Conservation (phyloP, 1,284 basidiomycete species). For the Microbotryum violaceum region DNA sequence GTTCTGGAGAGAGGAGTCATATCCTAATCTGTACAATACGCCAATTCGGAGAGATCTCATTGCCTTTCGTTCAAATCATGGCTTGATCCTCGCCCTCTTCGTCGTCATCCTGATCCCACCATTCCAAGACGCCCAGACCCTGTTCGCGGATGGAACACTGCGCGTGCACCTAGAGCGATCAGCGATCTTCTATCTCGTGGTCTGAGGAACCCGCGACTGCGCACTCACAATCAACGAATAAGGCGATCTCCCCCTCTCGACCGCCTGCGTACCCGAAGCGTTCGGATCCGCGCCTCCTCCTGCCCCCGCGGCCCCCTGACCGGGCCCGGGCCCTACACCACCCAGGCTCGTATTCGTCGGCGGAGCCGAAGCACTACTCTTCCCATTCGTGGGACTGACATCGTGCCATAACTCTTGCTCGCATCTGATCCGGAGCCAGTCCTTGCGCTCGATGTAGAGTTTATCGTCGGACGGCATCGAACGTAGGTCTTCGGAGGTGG, state of each 20-base stretch:
- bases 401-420: constrained; percentile 85
- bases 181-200: no score
- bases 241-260: constrained; percentile 54
- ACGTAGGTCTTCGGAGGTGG: constrained; percentile 14
- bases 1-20: no score
- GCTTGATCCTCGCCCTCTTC: not conserved
- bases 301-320: not conserved
- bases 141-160: constrained; percentile 84
- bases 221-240: constrained; percentile 64
- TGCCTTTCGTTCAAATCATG: not conserved
- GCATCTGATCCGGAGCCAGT: constrained; percentile 77
- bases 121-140: constrained; percentile 61
- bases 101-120: constrained; percentile 46
- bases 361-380: constrained; percentile 49
- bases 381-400: constrained; percentile 56
- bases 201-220: not conserved
- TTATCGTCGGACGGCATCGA: constrained; percentile 49
- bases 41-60: no score
- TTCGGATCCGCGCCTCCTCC: not conserved
- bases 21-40: no score
- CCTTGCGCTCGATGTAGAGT: constrained; percentile 77
- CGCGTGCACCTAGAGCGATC: not conserved
- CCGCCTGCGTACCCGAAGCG: constrained; percentile 1
- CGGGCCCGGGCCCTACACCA: not conserved
- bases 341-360: not conserved